Evolutionary conservation across 352 stramenopile species (phyloP), one percentile per base, ranked within the genome.

Genomic region (Halophytophthora batemanensis): DNA sequence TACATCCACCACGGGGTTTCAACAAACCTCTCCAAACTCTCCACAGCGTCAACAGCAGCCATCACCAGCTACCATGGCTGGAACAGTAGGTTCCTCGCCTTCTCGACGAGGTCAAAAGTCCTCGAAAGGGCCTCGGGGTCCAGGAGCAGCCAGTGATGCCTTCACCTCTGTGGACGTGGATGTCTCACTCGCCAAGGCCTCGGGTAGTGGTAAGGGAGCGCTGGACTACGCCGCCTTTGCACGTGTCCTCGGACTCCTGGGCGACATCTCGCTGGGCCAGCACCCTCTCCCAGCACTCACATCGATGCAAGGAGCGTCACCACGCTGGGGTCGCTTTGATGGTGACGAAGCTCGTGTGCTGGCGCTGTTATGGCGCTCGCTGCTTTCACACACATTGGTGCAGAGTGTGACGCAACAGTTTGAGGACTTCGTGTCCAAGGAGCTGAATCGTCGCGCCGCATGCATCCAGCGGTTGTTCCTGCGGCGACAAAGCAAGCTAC

Each of bases 121-220:
- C 57, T 18, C 40, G 2, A 66, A 63, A 21, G 52, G 46, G 13
- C 35, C 53, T 35, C 57, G 40, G 47, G 19, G 47, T 22, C 17
- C 22, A 12, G 28, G 19, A 17, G 42, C 8, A 23, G 44, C 43
- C 25, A 17, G 59, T 60, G 21, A 60, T 47, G 7, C 11, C 33
- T 82, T 87, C 42, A 58, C 75, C 2, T 69, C 69, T 18, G 76
- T 69, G 4, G 75, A 86, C 43, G 66, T 89, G 22, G 77, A 89
- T 36, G 39, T 89, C 6, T 66, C 66, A 6, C 67, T 87, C n/a
- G 73, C 75, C n/a, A 80, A 84, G 54, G 63, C 64, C 2, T 65
- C 61, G 2, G 60, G 61, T 7, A 54, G 75, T 22, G 69, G 71
- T 5, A 89, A 86, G 45, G 56, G 71, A 13, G 59, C 75, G 1